Evolutionary conservation across 2,329 filamentous ascomycete genomes (phyloP), one percentile per base, ranked within the genome.

Genomic region (Metarhizium rileyi): DNA sequence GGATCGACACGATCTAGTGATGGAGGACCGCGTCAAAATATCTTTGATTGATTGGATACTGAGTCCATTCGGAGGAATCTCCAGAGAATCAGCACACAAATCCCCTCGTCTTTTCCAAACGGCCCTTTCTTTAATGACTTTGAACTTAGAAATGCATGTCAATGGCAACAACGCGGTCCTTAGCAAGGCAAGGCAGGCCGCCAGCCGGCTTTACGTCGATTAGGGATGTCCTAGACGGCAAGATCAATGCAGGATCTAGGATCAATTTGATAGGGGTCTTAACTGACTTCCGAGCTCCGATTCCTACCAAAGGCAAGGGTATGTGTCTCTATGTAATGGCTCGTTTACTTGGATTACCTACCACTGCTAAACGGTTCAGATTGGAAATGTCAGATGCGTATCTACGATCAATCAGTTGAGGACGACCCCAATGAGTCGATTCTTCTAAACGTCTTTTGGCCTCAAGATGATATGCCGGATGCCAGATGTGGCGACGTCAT

Each of bases 261-360:
- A 70, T 83, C 54, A 84, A 72, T 65, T 67, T 93, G 38, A 75
- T 89, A 46, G 90, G 88, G 1, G 66, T 91, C 4, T 77, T 91
- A 3, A 78, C 80, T 47, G 86, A 91, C 57, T 75, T 73, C 45
- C 73, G 79, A 50, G 65, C 72, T 1, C 77, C 80, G 1, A 71
- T 70, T 0, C 50, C 62, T 10, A 81, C 81, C 1, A 68, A 53
- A 48, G 74, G 77, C 22, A 59, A 63, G 23, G 83, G 86, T 74
- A 66, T 55, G 64, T n/a, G 12, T 44, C 44, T 30, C 23, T 18
- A 26, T 10, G 6, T 14, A 14, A 23, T 16, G 9, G n/a, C 30
- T 14, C 14, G 16, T 41, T 23, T 33, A 33, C 30, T 46, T 52
- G 35, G 47, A 9, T 7, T 20, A 23, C 23, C 5, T n/a, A 22